Base-by-base conservation (phyloP, 306 rosid species). In the Prunus padus region DNA sequence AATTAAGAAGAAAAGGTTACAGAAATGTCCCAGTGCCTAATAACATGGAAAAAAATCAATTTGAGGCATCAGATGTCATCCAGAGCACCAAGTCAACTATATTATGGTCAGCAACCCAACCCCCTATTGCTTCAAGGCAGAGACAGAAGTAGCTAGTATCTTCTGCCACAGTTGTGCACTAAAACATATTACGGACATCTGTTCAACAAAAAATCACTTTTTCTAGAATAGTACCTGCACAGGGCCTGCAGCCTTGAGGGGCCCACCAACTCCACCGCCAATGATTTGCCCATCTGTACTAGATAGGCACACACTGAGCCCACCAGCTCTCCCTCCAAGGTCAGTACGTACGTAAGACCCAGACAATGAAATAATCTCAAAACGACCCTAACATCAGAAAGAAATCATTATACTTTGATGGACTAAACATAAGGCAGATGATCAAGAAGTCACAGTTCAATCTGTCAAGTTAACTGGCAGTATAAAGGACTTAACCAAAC, bases 201-300 rank as follows among this genome's bases (percentile, higher is more conserved):
- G 37, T 44, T 77, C 25, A 47, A 42, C 59, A 45, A 78, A 49
- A 30, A 55, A 1, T 8, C 22, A 11, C 14, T 16, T 31, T 15
- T 23, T 31, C 33, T 28, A 56, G 23, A 23, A 64, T 11, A 68
- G 78, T 92, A 96, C 99, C 99, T 96, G 98, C 76, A 96, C 98
- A 20, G 98, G 99, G 77, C 98, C 96, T 37, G 93, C 93, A 28
- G 99, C 99, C 74, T 69, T 90, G 67, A 96, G 79, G 10, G 99
- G 91, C 69, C 99, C 99, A 84, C 96, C 96, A 74, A 96, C 90
- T 69, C 98, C 98, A 68, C 99, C 99, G 69, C 99, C 99, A 57
- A 96, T 79, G 74, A 96, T 90, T 82, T 92, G 96, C 25, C 99
- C 99, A 84, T 96, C 90, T 45, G 91, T 61, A 83, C 77, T 90